A percentile compares a stretch with the other conserved stretches of the same genome.
Conservation (phyloP, 148 eudicot species). For the Fagopyrum homotropicum region DNA sequence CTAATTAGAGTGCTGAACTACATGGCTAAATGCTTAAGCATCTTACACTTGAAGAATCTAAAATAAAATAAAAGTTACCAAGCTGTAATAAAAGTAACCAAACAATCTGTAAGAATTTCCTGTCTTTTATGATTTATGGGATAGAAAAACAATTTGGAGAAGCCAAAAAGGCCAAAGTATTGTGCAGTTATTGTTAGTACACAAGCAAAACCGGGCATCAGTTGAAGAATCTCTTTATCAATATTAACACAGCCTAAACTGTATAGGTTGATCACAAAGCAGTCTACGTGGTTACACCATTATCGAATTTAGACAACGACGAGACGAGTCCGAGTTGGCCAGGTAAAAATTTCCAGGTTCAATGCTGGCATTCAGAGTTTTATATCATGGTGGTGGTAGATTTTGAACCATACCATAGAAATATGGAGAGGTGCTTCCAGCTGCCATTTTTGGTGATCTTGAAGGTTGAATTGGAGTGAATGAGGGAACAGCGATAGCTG, state of each 20-base stretch:
- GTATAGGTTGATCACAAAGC: background rate
- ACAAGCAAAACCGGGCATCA: background rate
- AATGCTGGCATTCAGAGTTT: background rate
- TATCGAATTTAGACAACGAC: background rate
- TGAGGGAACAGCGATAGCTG: slow-evolving; percentile 19
- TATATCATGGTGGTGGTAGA: slow-evolving; percentile 23
- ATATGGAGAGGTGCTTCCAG: slow-evolving; percentile 21
- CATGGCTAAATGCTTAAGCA: no score
- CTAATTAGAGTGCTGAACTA: no score
- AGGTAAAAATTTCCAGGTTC: background rate
- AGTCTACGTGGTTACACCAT: background rate
- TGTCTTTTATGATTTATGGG: background rate
- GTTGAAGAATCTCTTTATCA: background rate
- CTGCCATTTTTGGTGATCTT: slow-evolving; percentile 14
- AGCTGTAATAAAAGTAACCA: no score
- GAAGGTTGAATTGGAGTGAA: slow-evolving; percentile 15
- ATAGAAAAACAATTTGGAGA: background rate
- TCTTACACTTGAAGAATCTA: no score
- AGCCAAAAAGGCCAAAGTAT: background rate
- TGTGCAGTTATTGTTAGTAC: background rate
- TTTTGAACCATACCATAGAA: slow-evolving; percentile 25
- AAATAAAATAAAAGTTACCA: no score
- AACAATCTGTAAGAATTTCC: background rate
- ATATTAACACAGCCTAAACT: slow-evolving; percentile 10
- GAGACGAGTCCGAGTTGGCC: background rate